A percentile compares a stretch with the other conserved stretches of the same genome.
Conservation (phyloP, 805 yeast species). For the Saccharomycopsis fodiens region DNA sequence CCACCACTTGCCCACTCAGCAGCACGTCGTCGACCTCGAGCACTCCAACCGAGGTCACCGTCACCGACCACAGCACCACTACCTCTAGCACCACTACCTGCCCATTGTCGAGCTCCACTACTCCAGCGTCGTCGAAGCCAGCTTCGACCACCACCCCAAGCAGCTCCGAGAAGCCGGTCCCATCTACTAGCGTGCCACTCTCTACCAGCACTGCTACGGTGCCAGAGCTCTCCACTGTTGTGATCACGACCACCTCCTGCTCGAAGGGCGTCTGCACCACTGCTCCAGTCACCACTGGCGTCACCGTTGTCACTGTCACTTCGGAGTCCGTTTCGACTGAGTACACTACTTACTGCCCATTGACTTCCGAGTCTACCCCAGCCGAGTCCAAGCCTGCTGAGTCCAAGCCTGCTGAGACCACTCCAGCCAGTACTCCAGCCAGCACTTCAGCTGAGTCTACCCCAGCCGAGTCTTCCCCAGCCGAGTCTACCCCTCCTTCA, state of each 20-base stretch:
- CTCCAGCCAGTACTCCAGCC: not conserved
- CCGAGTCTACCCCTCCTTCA: not conserved
- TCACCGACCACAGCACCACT: constrained; percentile 3
- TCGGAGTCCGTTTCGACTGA: not conserved
- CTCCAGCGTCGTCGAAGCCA: not conserved
- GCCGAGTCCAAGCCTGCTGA: not conserved
- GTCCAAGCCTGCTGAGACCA: not conserved
- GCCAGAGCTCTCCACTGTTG: constrained; percentile 2
- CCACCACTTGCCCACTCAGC: constrained; percentile 13
- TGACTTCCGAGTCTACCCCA: not conserved
- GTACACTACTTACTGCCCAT: constrained; percentile 10
- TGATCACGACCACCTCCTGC: constrained; percentile 17
- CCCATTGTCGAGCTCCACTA: constrained; percentile 1
- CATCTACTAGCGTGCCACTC: not conserved
- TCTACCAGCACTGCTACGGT: not conserved
- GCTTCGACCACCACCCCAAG: not conserved
- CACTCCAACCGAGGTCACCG: not conserved
- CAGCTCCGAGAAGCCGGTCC: not conserved
- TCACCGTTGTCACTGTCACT: constrained; percentile 6
- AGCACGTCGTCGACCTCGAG: not conserved
- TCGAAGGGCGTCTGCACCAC: constrained; percentile 15
- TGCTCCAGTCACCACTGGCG: constrained; percentile 1
- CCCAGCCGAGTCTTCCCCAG: not conserved
- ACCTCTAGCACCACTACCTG: constrained; percentile 7
- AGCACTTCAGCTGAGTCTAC: not conserved